A percentile compares a stretch with the other conserved stretches of the same genome.
phyloP scores from a whole-genome alignment of 441 rosid genomes.

The Jatropha podagrica region DNA sequence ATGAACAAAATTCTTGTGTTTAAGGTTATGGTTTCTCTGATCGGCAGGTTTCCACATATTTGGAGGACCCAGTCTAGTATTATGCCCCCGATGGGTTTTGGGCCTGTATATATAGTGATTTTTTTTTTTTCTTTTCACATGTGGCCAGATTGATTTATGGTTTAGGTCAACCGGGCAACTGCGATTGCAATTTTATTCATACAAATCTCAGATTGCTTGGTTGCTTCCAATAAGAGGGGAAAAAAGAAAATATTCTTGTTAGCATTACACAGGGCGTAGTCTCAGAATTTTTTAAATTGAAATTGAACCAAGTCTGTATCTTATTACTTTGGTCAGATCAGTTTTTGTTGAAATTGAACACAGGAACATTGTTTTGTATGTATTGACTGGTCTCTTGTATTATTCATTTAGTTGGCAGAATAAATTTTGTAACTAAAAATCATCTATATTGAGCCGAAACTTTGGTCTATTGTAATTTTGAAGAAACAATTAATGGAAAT shows the following conservation, averaged over 20 bases:
- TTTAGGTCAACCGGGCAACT: slow-evolving; percentile 48
- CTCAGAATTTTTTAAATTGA: slow-evolving; percentile 23
- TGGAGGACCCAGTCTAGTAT: slow-evolving; percentile 15
- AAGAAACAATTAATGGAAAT: not conserved
- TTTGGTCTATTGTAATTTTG: not conserved
- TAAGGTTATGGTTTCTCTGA: not conserved
- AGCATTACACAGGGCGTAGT: slow-evolving; percentile 13
- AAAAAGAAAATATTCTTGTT: not conserved
- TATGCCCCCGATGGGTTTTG: slow-evolving; percentile 4
- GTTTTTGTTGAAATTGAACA: slow-evolving; percentile 8
- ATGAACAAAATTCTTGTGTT: not conserved
- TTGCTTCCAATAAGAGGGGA: slow-evolving; percentile 31
- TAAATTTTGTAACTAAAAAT: too few species aligned
- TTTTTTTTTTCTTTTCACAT: slow-evolving; percentile 10
- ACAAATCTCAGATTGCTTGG: slow-evolving; percentile 61
- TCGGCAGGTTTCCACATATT: slow-evolving; percentile 28
- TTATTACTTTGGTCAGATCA: slow-evolving; percentile 7
- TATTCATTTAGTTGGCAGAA: too few species aligned
- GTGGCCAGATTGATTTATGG: slow-evolving; percentile 42
- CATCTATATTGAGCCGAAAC: not conserved
- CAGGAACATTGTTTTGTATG: not conserved
- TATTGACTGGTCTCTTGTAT: too few species aligned
- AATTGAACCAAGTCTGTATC: slow-evolving; percentile 27
- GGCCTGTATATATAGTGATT: slow-evolving; percentile 19
- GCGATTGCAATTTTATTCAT: slow-evolving; percentile 47